Evolutionary conservation across 225 moss, liverwort and hornwort species (phyloP), one percentile per base, ranked within the genome.

Genomic region (Pseudisothecium myosuroides): DNA sequence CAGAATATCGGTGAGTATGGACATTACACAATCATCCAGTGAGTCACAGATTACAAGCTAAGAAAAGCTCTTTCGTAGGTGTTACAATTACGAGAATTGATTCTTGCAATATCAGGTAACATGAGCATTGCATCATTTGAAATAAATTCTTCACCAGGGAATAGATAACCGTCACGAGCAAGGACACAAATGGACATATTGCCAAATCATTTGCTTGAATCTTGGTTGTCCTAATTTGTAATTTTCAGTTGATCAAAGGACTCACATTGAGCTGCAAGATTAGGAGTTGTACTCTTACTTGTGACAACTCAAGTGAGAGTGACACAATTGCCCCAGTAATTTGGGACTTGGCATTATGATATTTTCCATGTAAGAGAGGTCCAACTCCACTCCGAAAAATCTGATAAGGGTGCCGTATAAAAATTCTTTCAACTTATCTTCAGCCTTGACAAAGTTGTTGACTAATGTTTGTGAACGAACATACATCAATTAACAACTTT

Each of bases 1-100:
- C 41, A 96, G 86, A 80, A 94, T 97, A 84, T 92, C 95, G 79
- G 96, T 97, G 52, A 90, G 86, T 60, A 76, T 61, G 60, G 22
- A 55, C 56, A 39, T 58, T 72, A 12, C 32, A 45, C 18, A n/a
- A n/a, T n/a, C n/a, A 64, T 49, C n/a, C 7, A 32, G 12, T 66
- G 20, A 74, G 17, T 29, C 34, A 16, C 13, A 67, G 43, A 63
- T 60, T 45, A 62, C 41, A 58, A 91, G 69, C 39, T 69, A 21
- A n/a, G n/a, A n/a, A n/a, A n/a, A 56, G 11, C 17, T 52, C 27
- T 52, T 74, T 81, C 39, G 7, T 19, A 20, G 43, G 9, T 52
- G n/a, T 41, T n/a, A 20, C 7, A 32, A 32, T 52, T 61, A 43
- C 12, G 6, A 17, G 27, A 19, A 7, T 41, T 43, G 10, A 60